Evolutionary conservation across 2,329 filamentous ascomycete genomes (phyloP).

Genomic region (Bisporella sp.): DNA sequence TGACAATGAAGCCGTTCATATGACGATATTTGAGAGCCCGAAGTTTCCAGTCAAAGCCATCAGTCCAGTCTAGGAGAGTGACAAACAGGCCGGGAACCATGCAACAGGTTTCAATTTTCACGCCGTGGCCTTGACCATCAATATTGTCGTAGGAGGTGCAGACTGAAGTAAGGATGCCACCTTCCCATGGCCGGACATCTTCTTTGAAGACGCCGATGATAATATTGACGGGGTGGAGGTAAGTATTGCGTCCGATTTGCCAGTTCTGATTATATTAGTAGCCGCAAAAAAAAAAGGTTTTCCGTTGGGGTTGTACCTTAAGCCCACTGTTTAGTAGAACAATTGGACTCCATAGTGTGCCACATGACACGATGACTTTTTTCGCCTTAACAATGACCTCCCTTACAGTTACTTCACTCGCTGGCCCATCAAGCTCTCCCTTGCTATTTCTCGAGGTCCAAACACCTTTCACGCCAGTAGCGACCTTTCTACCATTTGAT

Average conservation of each 20-base stretch:
- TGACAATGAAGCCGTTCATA: conserved; percentile 64
- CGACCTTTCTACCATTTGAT: conserved; percentile 40
- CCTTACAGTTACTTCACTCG: conserved; percentile 42
- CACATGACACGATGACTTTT: conserved; percentile 71
- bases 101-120: conserved; percentile 69
- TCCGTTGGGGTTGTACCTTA: conserved; percentile 36
- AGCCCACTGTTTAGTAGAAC: conserved; percentile 73
- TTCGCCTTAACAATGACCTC: conserved; percentile 69
- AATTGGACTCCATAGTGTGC: conserved; percentile 70
- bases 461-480: conserved; percentile 63
- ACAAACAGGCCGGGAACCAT: conserved; percentile 66
- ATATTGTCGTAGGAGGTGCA: conserved; percentile 74
- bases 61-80: conserved; percentile 57
- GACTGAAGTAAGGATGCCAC: conserved; percentile 69
- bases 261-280: conserved; percentile 43
- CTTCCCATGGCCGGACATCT: conserved; percentile 62
- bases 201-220: conserved; percentile 59
- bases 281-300: not conserved
- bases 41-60: conserved; percentile 66
- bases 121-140: conserved; percentile 72
- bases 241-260: conserved; percentile 74
- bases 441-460: conserved; percentile 67
- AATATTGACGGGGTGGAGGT: conserved; percentile 68
- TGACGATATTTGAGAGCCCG: conserved; percentile 60
- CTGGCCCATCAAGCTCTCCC: conserved; percentile 47